Evolutionary conservation across 176 grass and related monocot species (phyloP).

Genomic region (Chrysopogon serrulatus): DNA sequence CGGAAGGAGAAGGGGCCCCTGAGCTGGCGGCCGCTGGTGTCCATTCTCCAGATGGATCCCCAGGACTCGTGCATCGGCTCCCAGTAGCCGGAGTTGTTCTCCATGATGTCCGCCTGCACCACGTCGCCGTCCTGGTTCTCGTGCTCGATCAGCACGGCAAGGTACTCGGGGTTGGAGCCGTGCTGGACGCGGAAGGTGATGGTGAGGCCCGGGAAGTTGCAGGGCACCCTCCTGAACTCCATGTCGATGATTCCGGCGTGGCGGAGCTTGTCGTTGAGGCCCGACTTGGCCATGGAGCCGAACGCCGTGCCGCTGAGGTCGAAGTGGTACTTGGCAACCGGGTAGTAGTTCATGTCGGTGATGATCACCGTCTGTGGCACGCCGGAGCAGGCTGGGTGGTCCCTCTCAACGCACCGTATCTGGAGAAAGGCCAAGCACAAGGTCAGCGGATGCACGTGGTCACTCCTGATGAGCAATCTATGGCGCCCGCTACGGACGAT

Average conservation of each 20-base stretch:
- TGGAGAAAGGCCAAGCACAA: neutral
- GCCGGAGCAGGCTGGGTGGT: slow-evolving; percentile 37
- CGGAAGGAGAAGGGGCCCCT: slow-evolving; percentile 56
- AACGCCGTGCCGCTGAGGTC: slow-evolving; percentile 50
- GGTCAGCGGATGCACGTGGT: neutral
- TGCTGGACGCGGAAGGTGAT: slow-evolving; percentile 44
- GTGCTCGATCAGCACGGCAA: slow-evolving; percentile 40
- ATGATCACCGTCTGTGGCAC: slow-evolving; percentile 27
- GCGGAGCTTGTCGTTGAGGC: slow-evolving; percentile 29
- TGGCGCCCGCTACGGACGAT: neutral
- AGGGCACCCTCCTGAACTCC: slow-evolving; percentile 25
- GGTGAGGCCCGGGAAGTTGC: slow-evolving; percentile 22
- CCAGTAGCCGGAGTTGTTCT: slow-evolving; percentile 9
- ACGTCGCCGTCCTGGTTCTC: slow-evolving; percentile 42
- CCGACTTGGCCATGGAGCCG: slow-evolving; percentile 7
- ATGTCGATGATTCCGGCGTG: slow-evolving; percentile 42
- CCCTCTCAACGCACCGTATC: slow-evolving; percentile 19
- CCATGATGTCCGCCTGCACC: slow-evolving; percentile 31
- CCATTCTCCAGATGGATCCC: slow-evolving; percentile 54
- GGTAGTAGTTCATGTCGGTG: slow-evolving; percentile 55
- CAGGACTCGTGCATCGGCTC: slow-evolving; percentile 40
- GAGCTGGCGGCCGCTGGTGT: slow-evolving; percentile 39
- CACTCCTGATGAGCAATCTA: neutral
- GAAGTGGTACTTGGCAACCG: slow-evolving; percentile 33
- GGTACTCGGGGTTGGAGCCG: slow-evolving; percentile 49